These are phyloP conservation scores for Geosmithia morbida DNA, from an alignment of 2,329 filamentous ascomycete genomes.

Conservation along the genomic window DNA sequence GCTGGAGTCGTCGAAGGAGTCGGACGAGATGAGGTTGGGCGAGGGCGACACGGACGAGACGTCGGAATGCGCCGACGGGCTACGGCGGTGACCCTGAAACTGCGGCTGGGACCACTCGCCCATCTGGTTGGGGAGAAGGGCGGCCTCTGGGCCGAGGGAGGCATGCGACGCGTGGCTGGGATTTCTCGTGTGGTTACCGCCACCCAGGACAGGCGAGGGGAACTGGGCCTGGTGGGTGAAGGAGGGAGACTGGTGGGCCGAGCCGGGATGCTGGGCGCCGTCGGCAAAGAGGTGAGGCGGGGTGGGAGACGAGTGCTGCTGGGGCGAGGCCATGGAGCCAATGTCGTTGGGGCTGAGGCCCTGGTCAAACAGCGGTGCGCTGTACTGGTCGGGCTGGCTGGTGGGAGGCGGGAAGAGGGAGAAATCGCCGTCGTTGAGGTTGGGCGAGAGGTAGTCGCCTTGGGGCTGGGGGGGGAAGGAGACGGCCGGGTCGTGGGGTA, in stretches of 20 bases:
- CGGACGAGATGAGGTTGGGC: constrained; percentile 63
- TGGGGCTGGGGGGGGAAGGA: constrained; percentile 27
- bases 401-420: constrained; percentile 48
- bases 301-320: constrained; percentile 40
- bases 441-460: constrained; percentile 31
- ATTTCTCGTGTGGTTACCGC: constrained; percentile 36
- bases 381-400: constrained; percentile 41
- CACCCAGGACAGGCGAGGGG: constrained; percentile 24
- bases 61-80: constrained; percentile 84
- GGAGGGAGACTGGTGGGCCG: constrained; percentile 40
- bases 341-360: constrained; percentile 30
- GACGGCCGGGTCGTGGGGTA: constrained; percentile 19
- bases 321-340: constrained; percentile 38
- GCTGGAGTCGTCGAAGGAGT: constrained; percentile 63
- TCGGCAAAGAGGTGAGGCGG: constrained; percentile 39
- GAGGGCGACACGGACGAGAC: constrained; percentile 77
- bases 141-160: constrained; percentile 42
- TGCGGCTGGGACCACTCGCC: constrained; percentile 39
- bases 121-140: constrained; percentile 36
- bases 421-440: constrained; percentile 43
- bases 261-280: constrained; percentile 29
- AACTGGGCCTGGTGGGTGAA: constrained; percentile 40
- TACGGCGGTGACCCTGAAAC: constrained; percentile 73
- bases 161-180: constrained; percentile 8
- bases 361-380: constrained; percentile 44